Base-by-base conservation (phyloP, 495 filamentous ascomycete genomes). In the Cryomyces antarcticus region DNA sequence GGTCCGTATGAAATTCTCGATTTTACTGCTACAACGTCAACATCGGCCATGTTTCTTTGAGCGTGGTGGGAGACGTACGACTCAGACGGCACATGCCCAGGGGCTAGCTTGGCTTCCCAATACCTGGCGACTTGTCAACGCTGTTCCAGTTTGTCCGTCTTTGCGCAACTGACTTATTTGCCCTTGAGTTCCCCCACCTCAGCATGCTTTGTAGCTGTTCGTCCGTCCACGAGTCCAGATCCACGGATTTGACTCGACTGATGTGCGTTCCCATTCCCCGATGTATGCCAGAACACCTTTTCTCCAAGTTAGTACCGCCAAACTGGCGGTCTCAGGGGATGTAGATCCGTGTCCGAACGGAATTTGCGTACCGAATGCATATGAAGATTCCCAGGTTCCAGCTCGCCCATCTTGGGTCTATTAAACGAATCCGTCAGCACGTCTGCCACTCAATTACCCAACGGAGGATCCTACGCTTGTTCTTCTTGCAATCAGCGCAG, bases 251-350 rank as follows among this genome's bases (percentile, higher is more conserved):
- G 55, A 97, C 92, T 58, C 83, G 72, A 58, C 84, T 93, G 57
- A 97, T 95, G 64, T 97, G 89, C 37, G 89, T 96, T 53, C 89
- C 89, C 85, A 97, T 95, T 37, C 87, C 85, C 52, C 89, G 80
- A 62, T 97, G 89, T 54, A 97, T 94, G 49, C 89, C 89, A 6
- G 92, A 96, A 59, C 89, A 97, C 45, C 68, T 69, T 42, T 31
- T 34, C n/a, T 30, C 6, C 6, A 7, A 30, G 12, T 39, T 37
- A 6, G 10, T 41, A 48, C 38, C 28, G 38, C 9, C 12, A 36
- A 36, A 2, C 17, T 24, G 17, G 17, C 17, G 17, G 17, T 24
- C 17, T 24, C 17, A 24, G 17, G 17, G 17, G 28, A 33, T 44
- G 30, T 13, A 30, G 17, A 13, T 43, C 43, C 29, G 37, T 13